A percentile compares a stretch with the other conserved stretches of the same genome.
Evolutionary conservation across 495 filamentous ascomycete genomes (phyloP).

Genomic region (Filosporella fistucella): DNA sequence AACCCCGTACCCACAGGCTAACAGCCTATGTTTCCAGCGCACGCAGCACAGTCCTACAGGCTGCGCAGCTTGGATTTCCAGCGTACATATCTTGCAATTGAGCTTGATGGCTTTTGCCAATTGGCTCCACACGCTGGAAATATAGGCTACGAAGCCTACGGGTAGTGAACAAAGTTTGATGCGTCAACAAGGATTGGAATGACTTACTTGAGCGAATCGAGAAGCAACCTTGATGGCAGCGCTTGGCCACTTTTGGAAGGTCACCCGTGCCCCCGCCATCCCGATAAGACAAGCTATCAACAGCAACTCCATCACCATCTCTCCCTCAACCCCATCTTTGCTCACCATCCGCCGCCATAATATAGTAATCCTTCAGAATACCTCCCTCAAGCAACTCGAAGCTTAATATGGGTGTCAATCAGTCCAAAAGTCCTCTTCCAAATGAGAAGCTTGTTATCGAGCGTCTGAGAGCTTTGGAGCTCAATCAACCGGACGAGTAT

Average conservation of each 20-base stretch:
- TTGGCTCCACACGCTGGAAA: too few relatives aligned
- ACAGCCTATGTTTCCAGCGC: too few relatives aligned
- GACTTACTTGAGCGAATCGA: neutral
- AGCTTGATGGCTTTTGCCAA: too few relatives aligned
- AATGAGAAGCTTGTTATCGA: slow-evolving; percentile 40
- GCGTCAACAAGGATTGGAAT: too few relatives aligned
- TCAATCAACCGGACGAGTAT: slow-evolving; percentile 37
- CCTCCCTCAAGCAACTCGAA: neutral
- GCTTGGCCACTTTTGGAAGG: neutral
- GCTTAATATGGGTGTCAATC: slow-evolving; percentile 40
- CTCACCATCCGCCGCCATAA: neutral
- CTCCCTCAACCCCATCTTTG: neutral
- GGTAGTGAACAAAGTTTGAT: too few relatives aligned
- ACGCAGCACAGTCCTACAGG: too few relatives aligned
- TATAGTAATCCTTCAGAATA: neutral
- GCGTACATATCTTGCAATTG: too few relatives aligned
- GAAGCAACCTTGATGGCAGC: neutral
- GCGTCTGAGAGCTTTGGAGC: slow-evolving; percentile 32
- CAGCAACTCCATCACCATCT: neutral
- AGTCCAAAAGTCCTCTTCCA: slow-evolving; percentile 33
- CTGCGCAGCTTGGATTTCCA: too few relatives aligned
- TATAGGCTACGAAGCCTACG: neutral
- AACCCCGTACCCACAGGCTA: too few relatives aligned
- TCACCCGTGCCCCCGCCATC: neutral
- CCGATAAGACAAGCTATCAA: neutral